phyloP scores from a whole-genome alignment of 2,329 filamentous ascomycete species.

The Phaeophleospora eucalypticola region DNA sequence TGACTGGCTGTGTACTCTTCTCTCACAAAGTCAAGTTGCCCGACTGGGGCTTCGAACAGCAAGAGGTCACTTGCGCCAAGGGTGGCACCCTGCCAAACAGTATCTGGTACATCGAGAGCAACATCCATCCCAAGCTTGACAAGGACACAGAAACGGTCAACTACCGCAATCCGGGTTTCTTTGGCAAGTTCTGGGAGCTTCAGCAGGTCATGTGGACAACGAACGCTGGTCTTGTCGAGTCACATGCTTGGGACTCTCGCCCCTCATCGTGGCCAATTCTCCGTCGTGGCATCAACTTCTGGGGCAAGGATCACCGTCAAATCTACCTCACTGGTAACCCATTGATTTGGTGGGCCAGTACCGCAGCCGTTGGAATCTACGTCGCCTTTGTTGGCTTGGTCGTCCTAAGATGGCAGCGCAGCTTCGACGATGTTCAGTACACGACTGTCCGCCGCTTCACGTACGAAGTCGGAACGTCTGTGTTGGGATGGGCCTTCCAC shows the following conservation, averaged over 20 bases:
- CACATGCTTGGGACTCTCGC: constrained; percentile 96
- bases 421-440: constrained; percentile 78
- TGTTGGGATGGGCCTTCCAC: constrained; percentile 93
- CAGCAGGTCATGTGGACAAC: constrained; percentile 99
- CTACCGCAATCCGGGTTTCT: constrained; percentile 89
- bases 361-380: constrained; percentile 71
- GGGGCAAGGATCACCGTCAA: constrained; percentile 89
- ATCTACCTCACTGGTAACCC: constrained; percentile 96
- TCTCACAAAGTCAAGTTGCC: constrained; percentile 99
- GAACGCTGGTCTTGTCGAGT: constrained; percentile 92
- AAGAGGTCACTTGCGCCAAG: constrained; percentile 96
- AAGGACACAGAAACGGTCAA: constrained; percentile 86
- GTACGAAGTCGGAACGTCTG: constrained; percentile 86
- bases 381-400: constrained; percentile 81
- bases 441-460: constrained; percentile 92
- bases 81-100: constrained; percentile 92
- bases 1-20: constrained; percentile 95
- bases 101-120: constrained; percentile 92
- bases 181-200: constrained; percentile 96
- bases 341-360: constrained; percentile 89
- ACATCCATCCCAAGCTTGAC: constrained; percentile 74
- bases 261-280: constrained; percentile 90
- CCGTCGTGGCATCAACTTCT: constrained; percentile 96
- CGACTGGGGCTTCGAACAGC: constrained; percentile 96
- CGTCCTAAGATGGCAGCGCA: constrained; percentile 89